Evolutionary conservation across 768 basidiomycete genomes (phyloP).

Genomic region (Pisolithus marmoratus): DNA sequence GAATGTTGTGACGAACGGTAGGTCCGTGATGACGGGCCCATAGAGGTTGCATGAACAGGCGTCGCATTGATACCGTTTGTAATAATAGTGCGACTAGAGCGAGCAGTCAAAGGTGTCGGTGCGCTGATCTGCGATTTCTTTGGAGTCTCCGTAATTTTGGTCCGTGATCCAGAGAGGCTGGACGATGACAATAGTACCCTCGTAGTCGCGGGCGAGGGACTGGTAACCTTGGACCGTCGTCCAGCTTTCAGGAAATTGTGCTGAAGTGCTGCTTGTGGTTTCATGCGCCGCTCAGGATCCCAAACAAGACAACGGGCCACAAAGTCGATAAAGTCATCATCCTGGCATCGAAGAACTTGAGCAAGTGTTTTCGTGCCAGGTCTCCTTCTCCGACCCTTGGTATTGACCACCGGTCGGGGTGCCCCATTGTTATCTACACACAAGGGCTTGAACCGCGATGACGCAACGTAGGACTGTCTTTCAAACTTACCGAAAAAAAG

Average conservation of each 20-base stretch:
- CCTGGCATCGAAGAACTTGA: slow-evolving; percentile 86
- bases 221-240: slow-evolving; percentile 44
- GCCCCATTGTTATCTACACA: slow-evolving; percentile 81
- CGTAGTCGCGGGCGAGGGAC: slow-evolving; percentile 38
- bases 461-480: not conserved
- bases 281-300: slow-evolving; percentile 95
- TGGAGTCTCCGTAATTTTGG: slow-evolving; percentile 65
- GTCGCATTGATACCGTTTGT: slow-evolving; percentile 49
- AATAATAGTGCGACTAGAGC: slow-evolving; percentile 52
- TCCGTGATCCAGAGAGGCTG: slow-evolving; percentile 46
- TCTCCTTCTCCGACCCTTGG: slow-evolving; percentile 88
- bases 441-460: slow-evolving; percentile 3
- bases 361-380: slow-evolving; percentile 88
- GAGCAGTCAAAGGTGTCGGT: slow-evolving; percentile 81
- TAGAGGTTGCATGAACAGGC: slow-evolving; percentile 51
- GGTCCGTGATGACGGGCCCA: slow-evolving; percentile 57
- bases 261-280: slow-evolving; percentile 86
- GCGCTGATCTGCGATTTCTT: slow-evolving; percentile 89
- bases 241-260: slow-evolving; percentile 83
- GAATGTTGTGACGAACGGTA: slow-evolving; percentile 70
- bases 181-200: slow-evolving; percentile 58
- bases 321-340: slow-evolving; percentile 95
- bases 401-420: slow-evolving; percentile 91
- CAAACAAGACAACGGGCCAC: slow-evolving; percentile 95
- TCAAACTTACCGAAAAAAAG: slow-evolving; percentile 83